Percentiles rank a stretch among this genome's conserved stretches.
phyloP scores from a whole-genome alignment of 2,329 filamentous ascomycete species.

The Colletotrichum zoysiae region DNA sequence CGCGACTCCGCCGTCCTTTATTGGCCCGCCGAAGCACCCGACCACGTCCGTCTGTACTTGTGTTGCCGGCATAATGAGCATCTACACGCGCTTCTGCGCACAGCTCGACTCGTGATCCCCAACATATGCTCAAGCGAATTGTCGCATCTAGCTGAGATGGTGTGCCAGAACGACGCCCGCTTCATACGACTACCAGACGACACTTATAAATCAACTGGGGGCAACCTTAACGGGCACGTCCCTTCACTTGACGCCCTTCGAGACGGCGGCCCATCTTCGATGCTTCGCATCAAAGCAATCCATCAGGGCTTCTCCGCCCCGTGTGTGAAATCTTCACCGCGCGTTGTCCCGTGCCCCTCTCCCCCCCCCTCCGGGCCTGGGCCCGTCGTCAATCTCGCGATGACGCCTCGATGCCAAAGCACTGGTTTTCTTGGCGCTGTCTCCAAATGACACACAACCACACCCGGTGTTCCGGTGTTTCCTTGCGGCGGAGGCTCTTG shows the following conservation, averaged over 20 bases:
- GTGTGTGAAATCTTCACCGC: not conserved
- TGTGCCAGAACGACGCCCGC: constrained; percentile 31
- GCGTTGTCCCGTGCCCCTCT: not conserved
- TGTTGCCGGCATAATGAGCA: not conserved
- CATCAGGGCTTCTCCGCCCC: constrained; percentile 22
- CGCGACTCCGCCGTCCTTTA: constrained; percentile 7
- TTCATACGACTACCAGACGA: constrained; percentile 20
- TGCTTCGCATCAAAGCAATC: not conserved
- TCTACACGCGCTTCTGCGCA: not conserved
- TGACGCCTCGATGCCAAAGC: constrained; percentile 28
- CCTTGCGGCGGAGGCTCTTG: not conserved
- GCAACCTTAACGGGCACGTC: constrained; percentile 10
- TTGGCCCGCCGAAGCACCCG: constrained; percentile 18
- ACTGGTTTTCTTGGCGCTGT: constrained; percentile 27
- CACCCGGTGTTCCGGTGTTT: constrained; percentile 13
- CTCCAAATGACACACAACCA: constrained; percentile 16
- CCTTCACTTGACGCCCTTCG: not conserved
- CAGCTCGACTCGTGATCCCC: constrained; percentile 21
- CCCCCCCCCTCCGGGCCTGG: not conserved
- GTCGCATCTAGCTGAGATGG: constrained; percentile 37
- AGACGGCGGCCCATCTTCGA: not conserved
- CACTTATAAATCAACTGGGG: constrained; percentile 16
- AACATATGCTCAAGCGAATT: constrained; percentile 31
- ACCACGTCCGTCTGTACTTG: constrained; percentile 6
- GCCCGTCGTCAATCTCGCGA: constrained; percentile 3